Conservation (phyloP, 441 rosid genomes). For the Gossypium davidsonii region DNA sequence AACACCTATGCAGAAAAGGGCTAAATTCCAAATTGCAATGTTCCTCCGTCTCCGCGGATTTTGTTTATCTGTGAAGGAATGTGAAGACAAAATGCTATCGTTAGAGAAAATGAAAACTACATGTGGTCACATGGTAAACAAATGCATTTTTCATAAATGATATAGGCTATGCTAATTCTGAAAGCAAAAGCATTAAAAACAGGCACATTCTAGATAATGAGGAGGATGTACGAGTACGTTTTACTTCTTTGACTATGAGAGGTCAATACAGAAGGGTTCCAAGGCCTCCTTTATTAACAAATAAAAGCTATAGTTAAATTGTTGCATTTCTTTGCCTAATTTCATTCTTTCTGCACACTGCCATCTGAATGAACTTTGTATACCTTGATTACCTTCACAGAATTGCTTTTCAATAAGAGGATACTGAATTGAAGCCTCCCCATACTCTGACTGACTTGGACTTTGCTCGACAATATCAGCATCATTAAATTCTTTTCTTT, state of each 20-base stretch:
- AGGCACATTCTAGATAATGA: background rate
- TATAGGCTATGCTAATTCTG: background rate
- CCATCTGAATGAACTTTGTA: constrained; percentile 6
- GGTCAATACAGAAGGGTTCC: background rate
- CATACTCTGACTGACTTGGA: constrained; percentile 21
- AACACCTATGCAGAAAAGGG: constrained; percentile 46
- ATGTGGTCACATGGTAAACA: background rate
- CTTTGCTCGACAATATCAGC: constrained; percentile 23
- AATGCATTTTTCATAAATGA: background rate
- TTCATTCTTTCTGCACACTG: background rate
- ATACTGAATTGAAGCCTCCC: constrained; percentile 23
- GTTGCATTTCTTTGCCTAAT: background rate
- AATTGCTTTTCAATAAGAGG: constrained; percentile 40
- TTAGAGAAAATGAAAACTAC: background rate
- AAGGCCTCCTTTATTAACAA: background rate
- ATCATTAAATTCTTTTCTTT: constrained; percentile 13
- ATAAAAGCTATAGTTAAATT: background rate
- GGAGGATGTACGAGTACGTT: background rate
- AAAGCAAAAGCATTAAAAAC: constrained; percentile 4
- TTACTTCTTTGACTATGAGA: constrained; percentile 1
- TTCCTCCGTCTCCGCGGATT: constrained; percentile 42
- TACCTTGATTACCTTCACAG: constrained; percentile 31
- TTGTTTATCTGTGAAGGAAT: constrained; percentile 29
- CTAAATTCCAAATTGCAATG: constrained; percentile 59
- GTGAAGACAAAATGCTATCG: background rate